These are phyloP conservation scores for Suillus lakei DNA, from an alignment of 768 basidiomycete genomes.

Conservation along the genomic window DNA sequence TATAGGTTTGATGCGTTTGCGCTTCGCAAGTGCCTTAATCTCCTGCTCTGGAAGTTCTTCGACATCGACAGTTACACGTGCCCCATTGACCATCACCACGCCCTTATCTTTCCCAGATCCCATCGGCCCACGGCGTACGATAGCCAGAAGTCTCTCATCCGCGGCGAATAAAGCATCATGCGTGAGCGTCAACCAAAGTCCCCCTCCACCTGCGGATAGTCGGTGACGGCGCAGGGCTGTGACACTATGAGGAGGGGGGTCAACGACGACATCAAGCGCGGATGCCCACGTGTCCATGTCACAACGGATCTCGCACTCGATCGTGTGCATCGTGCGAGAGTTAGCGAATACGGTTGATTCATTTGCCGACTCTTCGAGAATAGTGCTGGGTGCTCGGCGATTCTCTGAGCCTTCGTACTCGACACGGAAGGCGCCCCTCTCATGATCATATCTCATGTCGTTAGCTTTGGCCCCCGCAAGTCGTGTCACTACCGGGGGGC, in stretches of 20 bases:
- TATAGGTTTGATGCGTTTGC: constrained; percentile 84
- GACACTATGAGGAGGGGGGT: constrained; percentile 87
- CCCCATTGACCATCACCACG: constrained; percentile 87
- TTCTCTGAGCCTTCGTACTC: constrained; percentile 78
- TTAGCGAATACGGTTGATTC: constrained; percentile 16
- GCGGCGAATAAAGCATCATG: constrained; percentile 82
- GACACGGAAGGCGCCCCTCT: constrained; percentile 77
- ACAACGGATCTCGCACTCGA: constrained; percentile 91
- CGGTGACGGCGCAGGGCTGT: constrained; percentile 86
- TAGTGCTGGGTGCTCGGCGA: constrained; percentile 40
- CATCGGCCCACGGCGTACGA: constrained; percentile 73
- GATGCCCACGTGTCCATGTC: constrained; percentile 89
- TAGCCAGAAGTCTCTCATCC: constrained; percentile 74
- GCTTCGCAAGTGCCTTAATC: constrained; percentile 78
- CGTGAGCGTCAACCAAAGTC: constrained; percentile 90
- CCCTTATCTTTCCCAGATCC: constrained; percentile 74
- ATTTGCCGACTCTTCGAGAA: constrained; percentile 20
- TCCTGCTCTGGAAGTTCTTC: constrained; percentile 89
- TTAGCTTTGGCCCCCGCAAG: constrained; percentile 78
- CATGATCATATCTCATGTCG: constrained; percentile 84
- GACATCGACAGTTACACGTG: constrained; percentile 80
- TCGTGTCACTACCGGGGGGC: constrained; percentile 90
- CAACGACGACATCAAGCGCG: constrained; percentile 86
- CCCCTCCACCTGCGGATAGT: constrained; percentile 86
- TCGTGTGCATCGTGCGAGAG: constrained; percentile 46